Base-by-base conservation (phyloP, 495 filamentous ascomycete genomes). In the Schizothecium vesticola region DNA sequence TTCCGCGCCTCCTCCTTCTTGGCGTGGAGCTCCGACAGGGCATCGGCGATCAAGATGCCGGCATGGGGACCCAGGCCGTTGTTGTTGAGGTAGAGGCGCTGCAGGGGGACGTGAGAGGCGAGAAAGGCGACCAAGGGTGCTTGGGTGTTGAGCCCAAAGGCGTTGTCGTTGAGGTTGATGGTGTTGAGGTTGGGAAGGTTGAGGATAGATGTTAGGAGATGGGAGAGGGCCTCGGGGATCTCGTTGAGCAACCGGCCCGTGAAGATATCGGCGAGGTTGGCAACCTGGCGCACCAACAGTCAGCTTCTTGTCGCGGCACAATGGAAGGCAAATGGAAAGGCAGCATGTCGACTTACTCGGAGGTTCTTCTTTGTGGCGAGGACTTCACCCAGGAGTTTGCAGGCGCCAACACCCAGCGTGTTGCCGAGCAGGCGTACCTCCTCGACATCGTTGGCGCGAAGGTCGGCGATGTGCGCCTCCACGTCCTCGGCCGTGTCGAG, bases 231-330 rank as follows among this genome's bases (percentile, higher is more conserved):
- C 64, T 89, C 88, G 59, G 95, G 95, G 71, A 99, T 98, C 74
- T 99, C 95, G 74, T 89, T 90, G 61, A 98, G 88, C 25, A 99
- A 88, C 69, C 95, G 93, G 33, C 91, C 90, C 66, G 95, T 99
- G 81, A 98, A 99, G 82, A 99, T 96, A 77, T 99, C 95, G 77
- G 93, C 94, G 65, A 98, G 82, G 78, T 97, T 94, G 75, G 92
- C 93, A 66, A 89, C 81, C 86, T 94, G 79, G 58, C 66, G 31
- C 60, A 23, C 59, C 43, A 61, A 67, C 25, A 24, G 72, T 75
- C 68, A 79, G 75, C 70, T 60, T 62, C 36, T 19, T 19, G 36
- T 12, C 28, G 29, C 22, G 33, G n/a, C 9, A 19, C 24, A n/a
- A 11, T 59, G 19, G 11, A 25, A 12, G 61, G 33, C 19, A 72